These are phyloP conservation scores for Scheffersomyces ergatensis DNA, from an alignment of 805 yeast species.

Conservation along the genomic window DNA sequence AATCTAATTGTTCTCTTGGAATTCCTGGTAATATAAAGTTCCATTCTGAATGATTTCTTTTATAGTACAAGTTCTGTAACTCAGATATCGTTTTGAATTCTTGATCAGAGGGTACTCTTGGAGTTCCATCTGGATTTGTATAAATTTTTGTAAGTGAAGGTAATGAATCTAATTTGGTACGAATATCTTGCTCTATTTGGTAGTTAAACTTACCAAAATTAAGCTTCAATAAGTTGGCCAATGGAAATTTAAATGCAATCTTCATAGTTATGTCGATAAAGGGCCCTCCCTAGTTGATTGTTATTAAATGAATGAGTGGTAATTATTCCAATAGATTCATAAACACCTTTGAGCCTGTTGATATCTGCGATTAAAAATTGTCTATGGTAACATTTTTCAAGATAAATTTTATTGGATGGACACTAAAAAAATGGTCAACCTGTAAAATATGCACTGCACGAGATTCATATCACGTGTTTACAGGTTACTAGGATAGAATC, in stretches of 20 bases:
- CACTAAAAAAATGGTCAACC: conserved; percentile 1
- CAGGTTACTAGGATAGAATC: no score
- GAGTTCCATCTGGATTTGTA: conserved; percentile 73
- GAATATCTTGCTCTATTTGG: conserved; percentile 58
- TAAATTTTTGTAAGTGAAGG: conserved; percentile 67
- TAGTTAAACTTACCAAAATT: conserved; percentile 42
- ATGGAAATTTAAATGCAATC: conserved; percentile 41
- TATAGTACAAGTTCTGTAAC: conserved; percentile 57
- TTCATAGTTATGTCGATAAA: conserved; percentile 16
- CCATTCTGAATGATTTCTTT: conserved; percentile 54
- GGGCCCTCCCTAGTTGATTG: conserved; percentile 1
- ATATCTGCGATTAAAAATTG: no score
- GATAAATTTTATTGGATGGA: conserved; percentile 18
- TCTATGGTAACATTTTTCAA: conserved; percentile 12
- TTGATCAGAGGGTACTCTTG: conserved; percentile 63
- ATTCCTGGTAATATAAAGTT: conserved; percentile 46
- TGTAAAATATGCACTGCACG: neutral
- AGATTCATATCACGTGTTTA: no score
- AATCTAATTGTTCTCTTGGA: conserved; percentile 50
- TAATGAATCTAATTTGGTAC: conserved; percentile 57
- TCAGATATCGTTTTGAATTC: conserved; percentile 74
- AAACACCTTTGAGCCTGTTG: neutral
- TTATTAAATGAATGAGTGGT: neutral
- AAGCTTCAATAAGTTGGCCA: conserved; percentile 35
- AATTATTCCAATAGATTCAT: neutral